Conservation (phyloP, 768 basidiomycete species). For the Stropharia rugosoannulata region DNA sequence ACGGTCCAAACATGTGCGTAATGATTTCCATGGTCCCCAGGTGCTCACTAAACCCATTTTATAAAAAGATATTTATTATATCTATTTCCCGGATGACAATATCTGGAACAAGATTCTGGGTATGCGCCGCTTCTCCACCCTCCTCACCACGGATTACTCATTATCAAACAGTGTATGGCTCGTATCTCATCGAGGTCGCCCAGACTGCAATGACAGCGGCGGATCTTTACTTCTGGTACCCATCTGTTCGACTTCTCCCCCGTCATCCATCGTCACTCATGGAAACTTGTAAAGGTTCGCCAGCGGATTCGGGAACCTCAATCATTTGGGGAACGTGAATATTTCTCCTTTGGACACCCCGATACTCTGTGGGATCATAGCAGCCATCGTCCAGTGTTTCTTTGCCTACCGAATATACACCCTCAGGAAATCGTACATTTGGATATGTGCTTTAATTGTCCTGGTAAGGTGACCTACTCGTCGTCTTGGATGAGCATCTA, state of each 20-base stretch:
- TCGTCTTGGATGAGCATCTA: background rate
- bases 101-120: constrained; percentile 6
- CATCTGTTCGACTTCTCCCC: background rate
- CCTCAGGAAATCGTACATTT: constrained; percentile 1
- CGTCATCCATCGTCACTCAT: background rate
- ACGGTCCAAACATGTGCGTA: constrained; percentile 6
- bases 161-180: background rate
- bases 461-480: background rate
- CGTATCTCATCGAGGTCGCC: constrained; percentile 1
- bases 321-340: constrained; percentile 4
- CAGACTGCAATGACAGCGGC: constrained; percentile 12
- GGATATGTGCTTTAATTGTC: constrained; percentile 7
- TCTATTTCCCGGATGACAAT: constrained; percentile 9
- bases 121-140: background rate
- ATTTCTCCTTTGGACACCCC: constrained; percentile 6
- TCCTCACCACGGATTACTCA: background rate
- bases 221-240: constrained; percentile 8
- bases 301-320: constrained; percentile 6
- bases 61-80: constrained; percentile 11
- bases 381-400: constrained; percentile 18
- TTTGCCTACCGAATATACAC: constrained; percentile 20
- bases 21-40: background rate
- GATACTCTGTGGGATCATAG: constrained; percentile 17
- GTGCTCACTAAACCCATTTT: background rate
- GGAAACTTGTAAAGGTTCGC: background rate